phyloP scores from a whole-genome alignment of 2,329 filamentous ascomycete genomes.

The Microsporum ferrugineum region DNA sequence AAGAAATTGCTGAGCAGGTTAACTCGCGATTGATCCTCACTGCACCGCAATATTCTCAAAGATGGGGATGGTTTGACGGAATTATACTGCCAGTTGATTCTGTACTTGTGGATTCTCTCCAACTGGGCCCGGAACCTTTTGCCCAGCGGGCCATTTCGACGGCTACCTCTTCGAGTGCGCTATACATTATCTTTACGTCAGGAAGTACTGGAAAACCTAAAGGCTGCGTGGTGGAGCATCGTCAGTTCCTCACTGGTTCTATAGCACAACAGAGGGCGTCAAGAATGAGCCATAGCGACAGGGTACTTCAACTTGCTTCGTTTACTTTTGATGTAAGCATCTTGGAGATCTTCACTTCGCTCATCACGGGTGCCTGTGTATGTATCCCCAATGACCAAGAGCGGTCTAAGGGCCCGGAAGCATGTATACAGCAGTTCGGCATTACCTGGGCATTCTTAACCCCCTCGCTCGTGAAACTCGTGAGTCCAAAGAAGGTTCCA shows the following conservation, averaged over 20 bases:
- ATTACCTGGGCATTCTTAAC: conserved; percentile 45
- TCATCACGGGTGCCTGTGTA: conserved; percentile 29
- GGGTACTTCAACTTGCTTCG: conserved; percentile 30
- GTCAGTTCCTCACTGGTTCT: conserved; percentile 33
- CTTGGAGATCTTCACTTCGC: conserved; percentile 23
- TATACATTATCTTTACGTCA: conserved; percentile 17
- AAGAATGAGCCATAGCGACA: conserved; percentile 21
- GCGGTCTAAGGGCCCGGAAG: conserved; percentile 35
- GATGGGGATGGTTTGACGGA: not conserved
- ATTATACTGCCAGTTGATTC: not conserved
- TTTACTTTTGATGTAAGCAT: conserved; percentile 35
- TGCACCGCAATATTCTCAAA: conserved; percentile 21
- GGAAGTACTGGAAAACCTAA: conserved; percentile 27
- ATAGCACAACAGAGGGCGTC: conserved; percentile 17
- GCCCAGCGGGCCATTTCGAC: conserved; percentile 1
- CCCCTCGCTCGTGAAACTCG: conserved; percentile 38
- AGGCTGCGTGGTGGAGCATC: conserved; percentile 47
- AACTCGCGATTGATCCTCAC: conserved; percentile 24
- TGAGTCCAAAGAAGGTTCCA: conserved; percentile 27
- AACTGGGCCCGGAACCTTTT: not conserved
- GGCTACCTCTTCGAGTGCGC: conserved; percentile 19
- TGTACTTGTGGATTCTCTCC: conserved; percentile 4
- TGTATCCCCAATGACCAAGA: conserved; percentile 34
- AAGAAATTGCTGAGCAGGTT: conserved; percentile 25
- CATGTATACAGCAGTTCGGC: conserved; percentile 36